Base-by-base conservation (phyloP, 1,139 yeast genomes). In the Scheffersomyces stambukii region DNA sequence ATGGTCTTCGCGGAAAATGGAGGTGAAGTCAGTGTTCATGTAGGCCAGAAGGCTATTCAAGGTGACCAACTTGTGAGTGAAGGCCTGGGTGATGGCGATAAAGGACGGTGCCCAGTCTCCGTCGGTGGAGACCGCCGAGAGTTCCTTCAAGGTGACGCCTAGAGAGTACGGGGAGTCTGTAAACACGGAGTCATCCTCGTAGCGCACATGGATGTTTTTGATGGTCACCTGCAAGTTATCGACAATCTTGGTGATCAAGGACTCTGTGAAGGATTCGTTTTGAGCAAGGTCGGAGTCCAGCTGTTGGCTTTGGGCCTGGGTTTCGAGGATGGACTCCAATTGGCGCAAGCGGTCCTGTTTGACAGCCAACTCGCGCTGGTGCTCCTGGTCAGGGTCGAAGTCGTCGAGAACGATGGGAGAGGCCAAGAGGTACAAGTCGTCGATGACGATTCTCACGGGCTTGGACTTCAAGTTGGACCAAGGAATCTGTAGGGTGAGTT, bases 181-280 rank as follows among this genome's bases (percentile, higher is more conserved):
- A 43, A 81, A 75, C 6, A 74, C 67, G 8, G 75, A 68, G 27
- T 67, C 72, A 56, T 93, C 98, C 50, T 93, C 98, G 48, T 89
- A 91, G 34, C 98, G 70, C 11, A 93, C 57, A 54, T 93, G 98
- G 36, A 93, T 91, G 48, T 86, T 86, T 46, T 81, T 83, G 38
- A 93, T 85, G 1, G 95, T 85, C n/a, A 93, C 74, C 52, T 93
- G 99, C 32, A 93, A 61, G 46, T 93, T 93, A 54, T 93, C 98
- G 21, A 91, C 81, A 41, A 91, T 81, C 52, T 91, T 91, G 1
- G 96, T 84, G 4, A 88, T 71, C 38, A 93, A 64, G 24, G 91
- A 80, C 44, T 89, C 96, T 4, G 95, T 81, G 51, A 91, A 91
- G 20, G 86, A 69, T 50, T 85, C 93, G 48, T 80, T 81, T 21